Conservation (phyloP, 257 asterid species). For the Rhazya stricta region DNA sequence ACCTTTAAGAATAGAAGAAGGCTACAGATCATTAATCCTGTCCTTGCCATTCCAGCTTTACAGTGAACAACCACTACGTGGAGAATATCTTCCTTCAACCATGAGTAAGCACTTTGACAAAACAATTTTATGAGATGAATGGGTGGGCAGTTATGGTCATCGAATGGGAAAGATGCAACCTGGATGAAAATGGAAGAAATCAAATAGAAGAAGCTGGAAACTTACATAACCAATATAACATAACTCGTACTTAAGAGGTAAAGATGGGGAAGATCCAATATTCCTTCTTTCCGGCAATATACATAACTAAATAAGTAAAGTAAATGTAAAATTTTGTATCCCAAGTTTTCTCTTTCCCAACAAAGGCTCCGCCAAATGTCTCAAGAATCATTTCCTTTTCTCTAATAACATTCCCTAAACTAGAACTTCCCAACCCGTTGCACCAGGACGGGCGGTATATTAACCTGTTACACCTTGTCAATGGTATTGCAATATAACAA, state of each 20-base stretch:
- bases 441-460: background rate
- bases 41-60: constrained; percentile 99
- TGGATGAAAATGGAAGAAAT: constrained; percentile 33
- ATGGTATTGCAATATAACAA: background rate
- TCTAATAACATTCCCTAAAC: background rate
- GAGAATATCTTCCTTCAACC: constrained; percentile 90
- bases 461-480: background rate
- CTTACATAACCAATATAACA: background rate
- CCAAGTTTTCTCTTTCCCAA: background rate
- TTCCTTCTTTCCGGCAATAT: background rate
- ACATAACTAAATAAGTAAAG: background rate
- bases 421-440: background rate
- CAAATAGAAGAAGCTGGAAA: constrained; percentile 6
- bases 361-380: background rate
- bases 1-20: constrained; percentile 95
- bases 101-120: constrained; percentile 94
- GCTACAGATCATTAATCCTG: constrained; percentile 95
- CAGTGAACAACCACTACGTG: constrained; percentile 99
- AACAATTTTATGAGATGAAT: constrained; percentile 78
- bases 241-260: background rate
- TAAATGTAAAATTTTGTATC: background rate
- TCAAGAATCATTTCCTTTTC: background rate
- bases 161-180: constrained; percentile 98
- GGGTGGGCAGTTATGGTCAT: constrained; percentile 97
- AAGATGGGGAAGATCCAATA: background rate